phyloP scores from a whole-genome alignment of 306 rosid species.

The Medicago ruthenica region DNA sequence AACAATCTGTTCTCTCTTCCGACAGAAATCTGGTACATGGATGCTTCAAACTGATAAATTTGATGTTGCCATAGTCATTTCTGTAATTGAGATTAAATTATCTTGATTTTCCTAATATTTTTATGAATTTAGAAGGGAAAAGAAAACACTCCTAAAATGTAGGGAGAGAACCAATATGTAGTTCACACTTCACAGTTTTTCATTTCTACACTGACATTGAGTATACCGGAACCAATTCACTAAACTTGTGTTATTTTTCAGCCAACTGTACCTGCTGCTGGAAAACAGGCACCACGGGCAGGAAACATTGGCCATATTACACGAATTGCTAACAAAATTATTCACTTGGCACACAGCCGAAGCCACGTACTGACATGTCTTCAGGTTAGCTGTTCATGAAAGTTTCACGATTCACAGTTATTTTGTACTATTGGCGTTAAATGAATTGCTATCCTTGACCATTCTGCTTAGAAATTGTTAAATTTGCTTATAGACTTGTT shows the following conservation, averaged over 20 bases:
- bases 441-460: slow-evolving; percentile 28
- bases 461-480: slow-evolving; percentile 7
- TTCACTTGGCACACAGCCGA: slow-evolving; percentile 72
- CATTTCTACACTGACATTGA: slow-evolving; percentile 1
- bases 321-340: slow-evolving; percentile 75
- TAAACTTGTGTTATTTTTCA: slow-evolving; percentile 50
- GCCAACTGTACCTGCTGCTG: slow-evolving; percentile 77
- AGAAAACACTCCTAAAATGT: slow-evolving; percentile 3
- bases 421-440: slow-evolving; percentile 8
- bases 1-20: slow-evolving; percentile 63
- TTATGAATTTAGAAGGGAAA: slow-evolving; percentile 5
- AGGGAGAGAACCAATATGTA: slow-evolving; percentile 14
- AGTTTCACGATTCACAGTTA: slow-evolving; percentile 14
- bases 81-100: slow-evolving; percentile 13
- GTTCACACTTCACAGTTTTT: slow-evolving; percentile 11
- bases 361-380: slow-evolving; percentile 68
- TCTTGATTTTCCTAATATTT: slow-evolving; percentile 23
- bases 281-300: slow-evolving; percentile 71
- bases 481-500: slow-evolving; percentile 20
- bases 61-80: slow-evolving; percentile 36
- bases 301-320: slow-evolving; percentile 95
- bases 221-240: slow-evolving; percentile 27
- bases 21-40: slow-evolving; percentile 65
- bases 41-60: slow-evolving; percentile 45
- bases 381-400: slow-evolving; percentile 62